Conservation (phyloP, 805 yeast species). For the Danielozyma ontarioensis region DNA sequence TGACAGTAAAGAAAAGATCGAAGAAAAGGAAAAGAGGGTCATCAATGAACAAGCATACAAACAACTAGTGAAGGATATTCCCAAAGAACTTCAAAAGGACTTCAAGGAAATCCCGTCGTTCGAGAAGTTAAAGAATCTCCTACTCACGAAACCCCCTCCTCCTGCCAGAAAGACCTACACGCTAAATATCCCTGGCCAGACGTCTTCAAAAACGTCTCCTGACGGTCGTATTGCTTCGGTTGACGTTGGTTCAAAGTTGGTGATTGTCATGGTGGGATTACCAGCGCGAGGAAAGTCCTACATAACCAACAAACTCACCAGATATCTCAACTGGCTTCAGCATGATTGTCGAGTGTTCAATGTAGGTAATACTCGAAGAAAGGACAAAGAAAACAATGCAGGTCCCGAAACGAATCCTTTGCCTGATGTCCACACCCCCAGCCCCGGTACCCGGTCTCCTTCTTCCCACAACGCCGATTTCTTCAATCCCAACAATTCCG, state of each 20-base stretch:
- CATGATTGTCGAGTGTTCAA: slow-evolving; percentile 88
- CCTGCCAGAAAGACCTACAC: slow-evolving; percentile 66
- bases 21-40: slow-evolving; percentile 1
- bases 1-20: slow-evolving; percentile 5
- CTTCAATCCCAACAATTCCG: slow-evolving; percentile 73
- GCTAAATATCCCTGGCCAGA: slow-evolving; percentile 87
- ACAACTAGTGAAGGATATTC: slow-evolving; percentile 25
- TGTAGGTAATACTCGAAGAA: slow-evolving; percentile 91
- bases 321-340: slow-evolving; percentile 92
- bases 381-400: slow-evolving; percentile 42
- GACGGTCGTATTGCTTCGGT: slow-evolving; percentile 59
- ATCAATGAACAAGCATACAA: background rate
- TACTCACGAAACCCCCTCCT: slow-evolving; percentile 34
- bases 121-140: slow-evolving; percentile 31
- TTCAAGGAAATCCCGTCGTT: slow-evolving; percentile 38
- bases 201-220: slow-evolving; percentile 73
- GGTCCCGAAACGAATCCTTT: slow-evolving; percentile 70
- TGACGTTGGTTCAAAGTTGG: slow-evolving; percentile 71
- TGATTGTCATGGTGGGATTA: slow-evolving; percentile 92
- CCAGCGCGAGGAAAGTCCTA: slow-evolving; percentile 96
- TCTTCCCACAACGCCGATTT: slow-evolving; percentile 70
- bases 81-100: slow-evolving; percentile 27
- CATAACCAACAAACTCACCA: slow-evolving; percentile 81
- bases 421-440: slow-evolving; percentile 38
- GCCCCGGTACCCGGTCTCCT: slow-evolving; percentile 2